phyloP scores from a whole-genome alignment of 2,329 filamentous ascomycete genomes.

The Aspergillus latus region DNA sequence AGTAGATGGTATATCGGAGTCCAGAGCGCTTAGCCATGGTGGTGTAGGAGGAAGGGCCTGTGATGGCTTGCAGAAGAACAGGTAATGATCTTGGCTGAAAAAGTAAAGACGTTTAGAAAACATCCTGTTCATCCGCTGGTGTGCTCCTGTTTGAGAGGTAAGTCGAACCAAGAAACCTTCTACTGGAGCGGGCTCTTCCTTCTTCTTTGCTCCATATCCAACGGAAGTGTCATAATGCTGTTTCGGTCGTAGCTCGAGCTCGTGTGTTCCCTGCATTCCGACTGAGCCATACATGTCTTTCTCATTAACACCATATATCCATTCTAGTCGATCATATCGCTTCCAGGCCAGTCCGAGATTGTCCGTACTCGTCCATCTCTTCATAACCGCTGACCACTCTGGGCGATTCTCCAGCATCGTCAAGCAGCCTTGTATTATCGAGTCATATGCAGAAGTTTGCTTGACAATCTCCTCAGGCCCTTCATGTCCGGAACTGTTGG shows the following conservation, averaged over 20 bases:
- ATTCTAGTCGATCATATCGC: conserved; percentile 67
- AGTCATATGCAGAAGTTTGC: conserved; percentile 53
- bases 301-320: conserved; percentile 65
- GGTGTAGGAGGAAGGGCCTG: conserved; percentile 60
- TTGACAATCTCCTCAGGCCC: conserved; percentile 44
- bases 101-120: conserved; percentile 68
- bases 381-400: conserved; percentile 61
- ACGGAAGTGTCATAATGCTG: conserved; percentile 61
- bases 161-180: conserved; percentile 67
- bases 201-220: conserved; percentile 36
- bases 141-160: conserved; percentile 62
- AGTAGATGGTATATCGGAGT: conserved; percentile 53
- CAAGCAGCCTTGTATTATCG: conserved; percentile 60
- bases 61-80: conserved; percentile 62
- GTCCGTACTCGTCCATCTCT: conserved; percentile 58
- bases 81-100: conserved; percentile 61
- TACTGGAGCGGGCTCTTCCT: conserved; percentile 61
- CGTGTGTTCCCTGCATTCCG: conserved; percentile 65
- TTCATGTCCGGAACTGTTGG: conserved; percentile 40
- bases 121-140: conserved; percentile 59
- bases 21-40: conserved; percentile 51
- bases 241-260: conserved; percentile 65
- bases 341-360: conserved; percentile 68
- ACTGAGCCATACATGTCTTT: conserved; percentile 69
- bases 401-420: conserved; percentile 56